Evolutionary conservation across 441 rosid genomes (phyloP), one percentile per base, ranked within the genome.

Genomic region (Hura crepitans): DNA sequence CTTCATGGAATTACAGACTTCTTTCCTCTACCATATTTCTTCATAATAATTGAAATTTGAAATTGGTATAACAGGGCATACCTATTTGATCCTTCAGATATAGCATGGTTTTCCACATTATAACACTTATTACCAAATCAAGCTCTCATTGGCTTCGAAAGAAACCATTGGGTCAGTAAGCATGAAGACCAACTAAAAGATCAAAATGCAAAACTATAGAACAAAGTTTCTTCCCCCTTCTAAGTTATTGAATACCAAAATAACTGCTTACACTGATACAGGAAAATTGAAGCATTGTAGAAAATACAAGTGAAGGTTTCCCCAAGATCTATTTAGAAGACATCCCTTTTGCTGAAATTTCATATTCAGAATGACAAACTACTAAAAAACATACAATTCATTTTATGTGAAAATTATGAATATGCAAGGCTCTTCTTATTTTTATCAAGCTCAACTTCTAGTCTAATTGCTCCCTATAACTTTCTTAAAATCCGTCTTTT

Each of bases 401-500:
- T 22, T 43, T 59, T 11, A 50, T 18, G 46, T 56, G 46, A 13
- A 55, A 55, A 64, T 64, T 27, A 57, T n/a, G n/a, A n/a, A n/a
- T n/a, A n/a, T n/a, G n/a, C n/a, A n/a, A 22, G 33, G 51, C 15
- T 15, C 61, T 37, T 20, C 49, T 62, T 62, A 6, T 39, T n/a
- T 20, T 13, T 42, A 55, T 60, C 70, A 68, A 30, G 69, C 68
- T 35, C 56, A 47, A 57, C 28, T 57, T 68, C n/a, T n/a, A 45
- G 55, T 69, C 46, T 13, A 17, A 61, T 30, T 8, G 56, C 35
- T 68, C n/a, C 60, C n/a, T n/a, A n/a, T 30, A 20, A 27, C 6
- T 28, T 39, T 66, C 66, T 85, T 74, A 87, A 5, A 81, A 85
- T 59, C 86, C 91, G 73, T 92, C 96, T 78, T 89, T 92, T 88